Evolutionary conservation across 331 rosid species (phyloP), one percentile per base, ranked within the genome.

Genomic region (Telfairia occidentalis): DNA sequence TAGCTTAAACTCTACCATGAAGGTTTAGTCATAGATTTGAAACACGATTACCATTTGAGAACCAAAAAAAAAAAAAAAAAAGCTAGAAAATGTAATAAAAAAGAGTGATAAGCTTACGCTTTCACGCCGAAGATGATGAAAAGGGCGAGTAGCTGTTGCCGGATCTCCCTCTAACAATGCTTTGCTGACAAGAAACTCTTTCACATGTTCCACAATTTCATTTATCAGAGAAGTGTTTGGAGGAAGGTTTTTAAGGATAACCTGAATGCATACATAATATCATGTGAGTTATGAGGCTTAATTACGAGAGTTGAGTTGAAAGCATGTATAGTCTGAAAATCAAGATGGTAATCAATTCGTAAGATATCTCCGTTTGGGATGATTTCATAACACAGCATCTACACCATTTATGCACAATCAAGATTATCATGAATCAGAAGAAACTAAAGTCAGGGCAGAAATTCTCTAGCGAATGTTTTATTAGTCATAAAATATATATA

Each of bases 131-230:
- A 87, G 90, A 80, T 78, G 96, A 64, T 86, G 90, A 63, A 89
- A 79, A 61, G 96, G 82, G 19, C 43, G 91, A 50, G 90, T 81
- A 72, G 61, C 30, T 34, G 74, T 77, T 74, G 92, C 86, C 61
- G 89, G 80, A 79, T 89, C 97, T 79, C 92, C 97, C 79, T 89
- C 88, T 35, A 94, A 79, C 79, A 91, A 86, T 71, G 90, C 89
- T 85, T 87, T 88, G 81, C 96, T 88, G 78, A 87, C 88, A 71
- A 91, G 98, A 84, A 91, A 91, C 48, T 81, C 91, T 87, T 91
- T 88, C 82, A 94, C 96, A 76, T 75, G 84, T 69, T 85, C 88
- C 76, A 77, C 79, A 74, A 94, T 94, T 88, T 94, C 96, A 71
- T 88, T 79, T 76, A 88, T 88, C 76, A 94, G 90, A 50, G 92